These are phyloP conservation scores for Triticum monococcum DNA, from an alignment of 176 grass and related monocot species.

Conservation along the genomic window DNA sequence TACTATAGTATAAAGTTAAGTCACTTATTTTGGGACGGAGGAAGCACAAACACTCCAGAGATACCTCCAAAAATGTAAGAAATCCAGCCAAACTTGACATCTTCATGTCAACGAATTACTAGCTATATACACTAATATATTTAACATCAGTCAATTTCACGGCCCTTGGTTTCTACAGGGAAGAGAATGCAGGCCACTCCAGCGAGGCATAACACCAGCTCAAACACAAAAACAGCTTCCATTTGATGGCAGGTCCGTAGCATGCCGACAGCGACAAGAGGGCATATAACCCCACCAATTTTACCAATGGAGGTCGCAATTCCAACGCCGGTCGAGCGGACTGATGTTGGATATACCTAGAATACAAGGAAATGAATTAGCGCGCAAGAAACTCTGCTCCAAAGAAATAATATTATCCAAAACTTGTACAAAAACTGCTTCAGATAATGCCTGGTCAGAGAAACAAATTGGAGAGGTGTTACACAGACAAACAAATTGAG, in stretches of 20 bases:
- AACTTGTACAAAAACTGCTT: neutral
- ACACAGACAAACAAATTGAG: no score
- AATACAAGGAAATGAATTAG: neutral
- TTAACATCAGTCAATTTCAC: conserved; percentile 31
- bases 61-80: neutral
- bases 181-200: conserved; percentile 52
- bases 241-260: conserved; percentile 62
- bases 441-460: neutral
- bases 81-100: neutral
- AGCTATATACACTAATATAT: neutral
- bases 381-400: neutral
- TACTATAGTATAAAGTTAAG: no score
- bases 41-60: no score
- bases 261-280: conserved; percentile 52
- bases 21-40: no score
- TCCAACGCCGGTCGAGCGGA: conserved; percentile 62
- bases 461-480: no score
- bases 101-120: neutral
- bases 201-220: conserved; percentile 55
- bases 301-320: conserved; percentile 52
- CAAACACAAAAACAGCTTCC: conserved; percentile 56
- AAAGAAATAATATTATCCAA: neutral
- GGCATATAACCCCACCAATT: conserved; percentile 64
- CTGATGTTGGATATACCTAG: conserved; percentile 67
- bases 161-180: conserved; percentile 68